Evolutionary conservation across 257 asterid species (phyloP).

Genomic region (Fraxinus excelsior): DNA sequence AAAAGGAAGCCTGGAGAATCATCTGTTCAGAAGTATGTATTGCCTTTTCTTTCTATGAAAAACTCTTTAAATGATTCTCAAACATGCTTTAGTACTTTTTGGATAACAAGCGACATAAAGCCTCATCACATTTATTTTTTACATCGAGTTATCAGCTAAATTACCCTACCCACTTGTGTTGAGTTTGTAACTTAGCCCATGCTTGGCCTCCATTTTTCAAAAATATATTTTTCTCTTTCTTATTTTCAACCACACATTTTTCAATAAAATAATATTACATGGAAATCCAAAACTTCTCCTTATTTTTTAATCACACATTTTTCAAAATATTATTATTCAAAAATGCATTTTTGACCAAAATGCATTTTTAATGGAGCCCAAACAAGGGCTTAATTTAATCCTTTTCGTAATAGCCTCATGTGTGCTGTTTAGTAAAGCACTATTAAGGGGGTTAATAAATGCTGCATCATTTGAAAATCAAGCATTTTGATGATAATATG

Average conservation of each 20-base stretch:
- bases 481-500: not conserved
- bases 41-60: not conserved
- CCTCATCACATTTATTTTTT: not conserved
- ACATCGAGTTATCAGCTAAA: not conserved
- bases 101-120: not conserved
- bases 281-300: no score
- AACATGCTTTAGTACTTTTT: not conserved
- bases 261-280: no score
- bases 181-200: not conserved
- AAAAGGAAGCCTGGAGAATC: constrained; percentile 96
- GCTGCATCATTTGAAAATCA: not conserved
- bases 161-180: not conserved
- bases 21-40: constrained; percentile 80
- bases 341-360: no score
- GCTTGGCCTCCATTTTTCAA: no score
- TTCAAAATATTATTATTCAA: no score
- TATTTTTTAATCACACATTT: no score
- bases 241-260: no score
- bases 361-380: no score
- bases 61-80: not conserved
- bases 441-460: not conserved
- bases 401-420: not conserved
- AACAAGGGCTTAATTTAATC: no score
- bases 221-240: no score
- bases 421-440: not conserved